Evolutionary conservation across 768 basidiomycete genomes (phyloP).

Genomic region (Lentinus brumalis): DNA sequence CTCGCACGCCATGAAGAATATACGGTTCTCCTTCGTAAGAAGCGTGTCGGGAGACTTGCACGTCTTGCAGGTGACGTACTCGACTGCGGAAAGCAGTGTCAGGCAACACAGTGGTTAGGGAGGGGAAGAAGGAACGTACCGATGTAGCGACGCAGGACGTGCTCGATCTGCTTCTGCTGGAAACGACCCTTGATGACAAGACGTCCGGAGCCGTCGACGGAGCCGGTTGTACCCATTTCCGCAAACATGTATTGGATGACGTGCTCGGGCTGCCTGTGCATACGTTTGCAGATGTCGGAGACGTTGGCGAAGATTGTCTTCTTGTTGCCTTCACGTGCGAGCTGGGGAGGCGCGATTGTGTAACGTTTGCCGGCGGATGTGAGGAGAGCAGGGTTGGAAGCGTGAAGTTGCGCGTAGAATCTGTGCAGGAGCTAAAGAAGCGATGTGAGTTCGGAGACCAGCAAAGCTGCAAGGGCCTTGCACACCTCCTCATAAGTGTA

Average conservation of each 20-base stretch:
- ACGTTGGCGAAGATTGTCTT: conserved; percentile 97
- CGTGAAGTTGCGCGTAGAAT: conserved; percentile 89
- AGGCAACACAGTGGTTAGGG: background rate
- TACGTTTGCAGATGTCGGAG: conserved; percentile 95
- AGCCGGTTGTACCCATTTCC: conserved; percentile 97
- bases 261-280: conserved; percentile 98
- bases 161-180: conserved; percentile 98
- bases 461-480: background rate
- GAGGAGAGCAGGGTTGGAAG: conserved; percentile 90
- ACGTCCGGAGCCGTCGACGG: conserved; percentile 88
- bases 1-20: conserved; percentile 97
- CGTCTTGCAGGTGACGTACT: conserved; percentile 99
- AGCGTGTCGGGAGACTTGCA: conserved; percentile 99
- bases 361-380: conserved; percentile 89
- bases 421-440: conserved; percentile 78
- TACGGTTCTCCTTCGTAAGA: conserved; percentile 95
- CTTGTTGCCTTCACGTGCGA: conserved; percentile 95
- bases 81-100: conserved; percentile 53
- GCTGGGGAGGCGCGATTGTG: conserved; percentile 94
- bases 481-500: conserved; percentile 93
- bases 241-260: conserved; percentile 97
- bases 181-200: conserved; percentile 97
- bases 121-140: conserved; percentile 52
- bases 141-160: conserved; percentile 94
- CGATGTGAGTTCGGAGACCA: background rate